Percentiles rank a stretch among this genome's conserved stretches.
Evolutionary conservation across 805 yeast genomes (phyloP).

Genomic region (Candida incommunis): DNA sequence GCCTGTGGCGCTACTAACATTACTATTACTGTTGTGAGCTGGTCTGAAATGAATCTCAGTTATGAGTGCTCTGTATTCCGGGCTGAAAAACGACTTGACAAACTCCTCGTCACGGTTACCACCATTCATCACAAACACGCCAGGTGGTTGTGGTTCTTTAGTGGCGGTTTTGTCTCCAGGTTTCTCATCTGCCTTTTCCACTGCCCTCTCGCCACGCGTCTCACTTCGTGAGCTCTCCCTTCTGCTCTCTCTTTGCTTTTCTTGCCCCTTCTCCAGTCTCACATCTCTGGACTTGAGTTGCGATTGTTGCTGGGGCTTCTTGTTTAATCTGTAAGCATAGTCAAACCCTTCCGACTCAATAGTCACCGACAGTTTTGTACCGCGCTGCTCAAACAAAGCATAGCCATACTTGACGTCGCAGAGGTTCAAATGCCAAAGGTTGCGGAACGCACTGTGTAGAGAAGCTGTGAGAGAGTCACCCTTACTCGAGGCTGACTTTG

Average conservation of each 20-base stretch:
- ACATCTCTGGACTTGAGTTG: constrained; percentile 1
- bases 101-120: background rate
- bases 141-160: background rate
- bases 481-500: background rate
- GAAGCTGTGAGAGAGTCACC: background rate
- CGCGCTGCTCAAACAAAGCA: constrained; percentile 28
- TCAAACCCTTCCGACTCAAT: constrained; percentile 49
- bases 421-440: constrained; percentile 65
- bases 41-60: constrained; percentile 1
- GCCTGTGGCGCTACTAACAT: constrained; percentile 1
- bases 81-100: background rate
- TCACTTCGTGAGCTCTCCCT: constrained; percentile 1
- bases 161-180: background rate
- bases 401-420: constrained; percentile 45
- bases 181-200: background rate
- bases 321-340: constrained; percentile 32
- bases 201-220: background rate
- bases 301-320: constrained; percentile 3
- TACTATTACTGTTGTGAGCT: background rate
- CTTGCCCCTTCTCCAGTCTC: background rate
- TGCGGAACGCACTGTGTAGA: constrained; percentile 39
- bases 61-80: background rate
- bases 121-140: background rate
- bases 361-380: constrained; percentile 38
- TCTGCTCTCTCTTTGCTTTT: background rate